These are phyloP conservation scores for Starmerella vitae DNA, from an alignment of 805 yeast genomes.

Conservation along the genomic window DNA sequence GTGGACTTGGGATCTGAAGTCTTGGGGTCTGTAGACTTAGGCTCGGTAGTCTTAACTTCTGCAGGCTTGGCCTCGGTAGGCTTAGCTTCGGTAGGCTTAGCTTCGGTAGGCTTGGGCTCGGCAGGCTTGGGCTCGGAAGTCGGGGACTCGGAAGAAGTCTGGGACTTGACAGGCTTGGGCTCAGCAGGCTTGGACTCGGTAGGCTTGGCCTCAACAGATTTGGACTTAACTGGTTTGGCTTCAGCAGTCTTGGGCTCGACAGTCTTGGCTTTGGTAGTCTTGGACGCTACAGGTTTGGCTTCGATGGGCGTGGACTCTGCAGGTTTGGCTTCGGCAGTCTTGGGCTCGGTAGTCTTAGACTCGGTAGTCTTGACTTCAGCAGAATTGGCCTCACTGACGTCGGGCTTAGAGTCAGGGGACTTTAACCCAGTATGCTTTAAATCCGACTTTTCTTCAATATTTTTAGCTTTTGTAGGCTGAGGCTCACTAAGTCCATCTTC, in stretches of 20 bases:
- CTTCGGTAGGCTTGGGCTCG: too few species aligned
- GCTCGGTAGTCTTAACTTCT: too few species aligned
- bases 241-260: background rate
- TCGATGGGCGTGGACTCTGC: conserved; percentile 20
- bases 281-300: conserved; percentile 10
- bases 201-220: conserved; percentile 10
- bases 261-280: background rate
- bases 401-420: too few species aligned
- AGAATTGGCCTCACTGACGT: too few species aligned
- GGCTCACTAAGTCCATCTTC: too few species aligned
- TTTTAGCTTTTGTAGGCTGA: too few species aligned
- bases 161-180: conserved; percentile 17
- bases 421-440: too few species aligned
- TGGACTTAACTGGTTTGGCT: background rate
- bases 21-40: conserved; percentile 3
- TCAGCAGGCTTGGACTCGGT: conserved; percentile 4
- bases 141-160: too few species aligned
- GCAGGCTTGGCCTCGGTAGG: too few species aligned
- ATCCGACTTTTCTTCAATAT: too few species aligned
- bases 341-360: conserved; percentile 13
- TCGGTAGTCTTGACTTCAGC: conserved; percentile 2
- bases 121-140: too few species aligned
- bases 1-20: background rate
- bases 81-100: too few species aligned
- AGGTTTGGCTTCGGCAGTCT: conserved; percentile 7